Conservation (phyloP, 208 protist genomes). For the Acanthamoeba healyi region DNA sequence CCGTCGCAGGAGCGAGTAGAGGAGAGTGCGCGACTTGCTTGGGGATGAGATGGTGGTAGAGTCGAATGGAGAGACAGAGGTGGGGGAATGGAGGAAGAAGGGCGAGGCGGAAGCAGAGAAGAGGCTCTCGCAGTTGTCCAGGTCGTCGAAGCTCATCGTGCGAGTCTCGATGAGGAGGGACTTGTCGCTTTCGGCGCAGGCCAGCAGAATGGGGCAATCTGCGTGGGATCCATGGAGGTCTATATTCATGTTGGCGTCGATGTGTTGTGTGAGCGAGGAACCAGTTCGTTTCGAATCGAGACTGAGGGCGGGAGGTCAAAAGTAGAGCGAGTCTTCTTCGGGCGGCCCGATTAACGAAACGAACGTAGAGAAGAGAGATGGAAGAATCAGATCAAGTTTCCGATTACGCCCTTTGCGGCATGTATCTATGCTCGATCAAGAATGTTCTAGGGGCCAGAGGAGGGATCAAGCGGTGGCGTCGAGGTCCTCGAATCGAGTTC, state of each 20-base stretch:
- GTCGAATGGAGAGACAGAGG: not conserved
- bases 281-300: slow-evolving; percentile 24
- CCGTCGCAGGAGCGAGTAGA: not conserved
- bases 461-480: too few species aligned
- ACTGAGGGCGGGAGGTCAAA: not conserved
- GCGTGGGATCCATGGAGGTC: slow-evolving; percentile 40
- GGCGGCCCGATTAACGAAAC: slow-evolving; percentile 48
- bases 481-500: too few species aligned
- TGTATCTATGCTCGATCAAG: too few species aligned
- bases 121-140: not conserved
- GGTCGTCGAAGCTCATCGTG: slow-evolving; percentile 66
- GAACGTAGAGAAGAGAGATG: slow-evolving; percentile 24
- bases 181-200: slow-evolving; percentile 15
- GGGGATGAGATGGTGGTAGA: not conserved
- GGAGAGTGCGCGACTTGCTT: too few species aligned
- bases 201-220: slow-evolving; percentile 19
- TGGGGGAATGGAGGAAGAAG: not conserved
- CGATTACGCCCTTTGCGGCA: slow-evolving; percentile 10
- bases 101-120: not conserved
- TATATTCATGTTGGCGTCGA: not conserved
- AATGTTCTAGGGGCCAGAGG: too few species aligned
- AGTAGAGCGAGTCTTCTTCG: not conserved
- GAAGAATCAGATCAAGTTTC: slow-evolving; percentile 46
- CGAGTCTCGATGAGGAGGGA: slow-evolving; percentile 34
- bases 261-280: too few species aligned